phyloP scores from a whole-genome alignment of 257 asterid species.

The Nyctanthes arbortristis region DNA sequence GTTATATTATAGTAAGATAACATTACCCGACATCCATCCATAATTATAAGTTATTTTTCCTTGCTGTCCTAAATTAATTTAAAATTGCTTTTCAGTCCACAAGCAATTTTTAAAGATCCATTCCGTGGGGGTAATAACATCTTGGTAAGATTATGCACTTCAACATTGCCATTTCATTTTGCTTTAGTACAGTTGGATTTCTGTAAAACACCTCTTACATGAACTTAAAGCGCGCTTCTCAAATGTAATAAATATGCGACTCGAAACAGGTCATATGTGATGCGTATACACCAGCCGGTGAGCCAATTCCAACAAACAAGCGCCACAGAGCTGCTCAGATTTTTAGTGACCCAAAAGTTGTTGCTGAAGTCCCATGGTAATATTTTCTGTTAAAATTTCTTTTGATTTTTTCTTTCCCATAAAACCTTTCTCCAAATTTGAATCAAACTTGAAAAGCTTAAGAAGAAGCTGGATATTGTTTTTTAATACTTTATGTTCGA shows the following conservation, averaged over 20 bases:
- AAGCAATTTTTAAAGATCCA: constrained; percentile 97
- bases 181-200: background rate
- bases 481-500: background rate
- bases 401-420: background rate
- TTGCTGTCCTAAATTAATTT: constrained; percentile 18
- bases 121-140: constrained; percentile 98
- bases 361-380: constrained; percentile 89
- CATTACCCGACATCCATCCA: background rate
- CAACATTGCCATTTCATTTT: background rate
- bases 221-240: background rate
- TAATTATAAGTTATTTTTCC: background rate
- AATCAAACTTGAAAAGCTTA: background rate
- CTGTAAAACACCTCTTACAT: background rate
- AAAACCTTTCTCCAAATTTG: background rate
- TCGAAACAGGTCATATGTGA: constrained; percentile 83
- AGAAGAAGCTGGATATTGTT: background rate
- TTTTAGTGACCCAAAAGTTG: constrained; percentile 79
- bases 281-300: constrained; percentile 91
- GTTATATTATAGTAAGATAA: constrained; percentile 87
- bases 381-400: background rate
- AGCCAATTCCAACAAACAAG: constrained; percentile 96
- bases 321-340: constrained; percentile 86
- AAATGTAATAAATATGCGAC: background rate
- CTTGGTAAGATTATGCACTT: constrained; percentile 57
- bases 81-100: constrained; percentile 61